These are phyloP conservation scores for Yamadazyma dushanensis DNA, from an alignment of 1,139 yeast genomes.

Conservation along the genomic window DNA sequence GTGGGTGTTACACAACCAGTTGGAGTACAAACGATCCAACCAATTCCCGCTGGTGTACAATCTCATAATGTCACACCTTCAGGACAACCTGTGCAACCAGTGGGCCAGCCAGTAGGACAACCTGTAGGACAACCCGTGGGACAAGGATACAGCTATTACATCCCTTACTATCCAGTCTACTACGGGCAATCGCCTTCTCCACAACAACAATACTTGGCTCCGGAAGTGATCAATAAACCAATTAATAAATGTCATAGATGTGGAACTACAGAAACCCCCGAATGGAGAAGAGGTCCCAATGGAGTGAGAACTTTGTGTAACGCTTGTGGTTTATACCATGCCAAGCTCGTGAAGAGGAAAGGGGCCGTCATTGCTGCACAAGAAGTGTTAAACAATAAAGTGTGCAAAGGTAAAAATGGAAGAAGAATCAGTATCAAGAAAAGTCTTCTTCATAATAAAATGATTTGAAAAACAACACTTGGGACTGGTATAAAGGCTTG, in stretches of 20 bases:
- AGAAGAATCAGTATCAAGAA: constrained; percentile 42
- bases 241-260: constrained; percentile 49
- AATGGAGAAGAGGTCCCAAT: constrained; percentile 88
- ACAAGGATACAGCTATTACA: constrained; percentile 9
- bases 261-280: constrained; percentile 82
- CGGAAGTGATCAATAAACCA: constrained; percentile 40
- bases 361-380: constrained; percentile 66
- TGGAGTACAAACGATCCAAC: too few species aligned
- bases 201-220: constrained; percentile 23
- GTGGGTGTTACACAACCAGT: constrained; percentile 3
- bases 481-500: too few species aligned
- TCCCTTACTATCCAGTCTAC: constrained; percentile 19
- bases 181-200: constrained; percentile 15
- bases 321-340: constrained; percentile 86
- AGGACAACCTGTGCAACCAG: constrained; percentile 2
- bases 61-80: too few species aligned
- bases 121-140: not conserved
- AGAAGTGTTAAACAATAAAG: constrained; percentile 46
- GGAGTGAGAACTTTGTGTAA: constrained; percentile 85
- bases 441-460: constrained; percentile 13
- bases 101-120: not conserved
- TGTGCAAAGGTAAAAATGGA: constrained; percentile 49
- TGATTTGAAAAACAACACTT: constrained; percentile 8
- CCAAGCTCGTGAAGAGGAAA: constrained; percentile 65
- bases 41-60: too few species aligned